Evolutionary conservation across 2,329 filamentous ascomycete species (phyloP).

Genomic region (Diplodia mutila): DNA sequence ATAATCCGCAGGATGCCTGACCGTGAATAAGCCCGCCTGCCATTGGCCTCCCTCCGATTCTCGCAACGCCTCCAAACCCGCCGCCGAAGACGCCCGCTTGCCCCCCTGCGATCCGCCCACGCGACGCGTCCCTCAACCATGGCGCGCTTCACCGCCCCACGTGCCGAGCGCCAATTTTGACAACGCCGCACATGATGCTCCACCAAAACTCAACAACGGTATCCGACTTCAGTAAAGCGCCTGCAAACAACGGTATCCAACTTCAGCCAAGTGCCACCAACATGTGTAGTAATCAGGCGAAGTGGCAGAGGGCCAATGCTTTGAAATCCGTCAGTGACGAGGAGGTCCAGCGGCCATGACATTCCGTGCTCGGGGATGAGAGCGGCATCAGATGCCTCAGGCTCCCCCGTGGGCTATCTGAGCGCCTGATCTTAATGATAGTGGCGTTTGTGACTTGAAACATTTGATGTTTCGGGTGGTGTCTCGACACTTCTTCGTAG

Average conservation of each 20-base stretch:
- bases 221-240: not conserved
- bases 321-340: not conserved
- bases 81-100: not conserved
- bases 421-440: not conserved
- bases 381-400: too few relatives aligned
- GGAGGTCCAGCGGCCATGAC: not conserved
- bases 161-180: not conserved
- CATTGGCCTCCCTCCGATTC: not conserved
- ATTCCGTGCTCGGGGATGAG: not conserved
- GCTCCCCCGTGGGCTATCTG: not conserved
- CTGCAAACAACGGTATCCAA: not conserved
- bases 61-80: not conserved
- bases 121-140: conserved; percentile 13
- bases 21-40: not conserved
- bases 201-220: not conserved
- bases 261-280: not conserved
- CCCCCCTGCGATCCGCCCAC: not conserved
- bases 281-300: not conserved
- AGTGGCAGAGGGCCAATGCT: not conserved
- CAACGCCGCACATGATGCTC: conserved; percentile 8
- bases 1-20: conserved; percentile 7
- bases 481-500: not conserved
- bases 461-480: not conserved
- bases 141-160: conserved; percentile 14
- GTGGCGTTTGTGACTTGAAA: not conserved